Conservation (phyloP, 1,284 basidiomycete genomes). For the Leccinum pachyderme region DNA sequence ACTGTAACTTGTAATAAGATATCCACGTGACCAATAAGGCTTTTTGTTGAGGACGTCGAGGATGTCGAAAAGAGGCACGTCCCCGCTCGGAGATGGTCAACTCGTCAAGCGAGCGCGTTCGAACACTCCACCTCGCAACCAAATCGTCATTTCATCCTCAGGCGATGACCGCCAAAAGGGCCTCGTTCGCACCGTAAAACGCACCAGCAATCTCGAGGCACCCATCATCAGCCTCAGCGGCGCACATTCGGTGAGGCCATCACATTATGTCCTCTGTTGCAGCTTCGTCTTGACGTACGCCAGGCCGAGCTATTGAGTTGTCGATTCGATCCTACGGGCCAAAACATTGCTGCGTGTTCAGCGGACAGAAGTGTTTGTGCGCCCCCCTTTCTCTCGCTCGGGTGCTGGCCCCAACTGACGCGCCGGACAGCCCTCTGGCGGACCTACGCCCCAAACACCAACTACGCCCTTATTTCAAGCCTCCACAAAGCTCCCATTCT, state of each 20-base stretch:
- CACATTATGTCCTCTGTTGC: not conserved
- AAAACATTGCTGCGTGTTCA: conserved; percentile 83
- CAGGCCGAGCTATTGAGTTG: conserved; percentile 80
- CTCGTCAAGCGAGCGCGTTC: conserved; percentile 67
- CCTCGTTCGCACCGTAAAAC: conserved; percentile 72
- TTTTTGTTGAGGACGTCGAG: conserved; percentile 7
- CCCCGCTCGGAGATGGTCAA: conserved; percentile 50
- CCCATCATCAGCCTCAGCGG: conserved; percentile 79
- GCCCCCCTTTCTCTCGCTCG: conserved; percentile 29
- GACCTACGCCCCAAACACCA: conserved; percentile 78
- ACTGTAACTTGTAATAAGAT: too few relatives aligned
- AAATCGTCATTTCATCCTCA: conserved; percentile 72
- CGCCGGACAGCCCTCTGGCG: conserved; percentile 64
- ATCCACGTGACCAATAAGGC: conserved; percentile 5
- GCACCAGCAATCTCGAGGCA: conserved; percentile 76
- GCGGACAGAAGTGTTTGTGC: conserved; percentile 75
- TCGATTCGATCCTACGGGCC: conserved; percentile 78
- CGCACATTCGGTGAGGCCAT: conserved; percentile 61
- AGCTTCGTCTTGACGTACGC: not conserved
- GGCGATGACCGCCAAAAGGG: conserved; percentile 71
- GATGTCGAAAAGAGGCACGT: conserved; percentile 69
- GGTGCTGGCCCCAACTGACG: not conserved
- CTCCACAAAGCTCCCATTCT: conserved; percentile 78
- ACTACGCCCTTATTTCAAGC: conserved; percentile 74
- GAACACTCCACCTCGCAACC: conserved; percentile 57